phyloP scores from a whole-genome alignment of 345 rosid species.

The Turnera subulata region DNA sequence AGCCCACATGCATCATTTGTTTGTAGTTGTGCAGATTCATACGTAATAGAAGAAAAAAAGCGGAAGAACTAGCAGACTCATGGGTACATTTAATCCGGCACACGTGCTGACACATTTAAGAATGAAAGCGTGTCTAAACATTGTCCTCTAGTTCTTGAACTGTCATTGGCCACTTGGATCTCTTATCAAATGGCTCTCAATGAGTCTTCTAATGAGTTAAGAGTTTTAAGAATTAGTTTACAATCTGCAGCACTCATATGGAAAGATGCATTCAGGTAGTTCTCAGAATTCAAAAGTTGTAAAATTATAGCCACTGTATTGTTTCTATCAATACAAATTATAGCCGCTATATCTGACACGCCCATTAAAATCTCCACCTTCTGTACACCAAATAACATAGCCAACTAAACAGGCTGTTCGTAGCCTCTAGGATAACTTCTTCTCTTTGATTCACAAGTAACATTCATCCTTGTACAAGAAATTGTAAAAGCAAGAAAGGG shows the following conservation, averaged over 20 bases:
- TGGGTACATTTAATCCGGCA: neutral
- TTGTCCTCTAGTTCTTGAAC: neutral
- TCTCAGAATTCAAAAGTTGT: no score
- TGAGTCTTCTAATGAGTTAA: no score
- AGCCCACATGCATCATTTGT: neutral
- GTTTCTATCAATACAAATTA: no score
- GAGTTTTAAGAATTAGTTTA: no score
- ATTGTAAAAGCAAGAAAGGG: neutral
- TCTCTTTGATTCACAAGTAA: neutral
- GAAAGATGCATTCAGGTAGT: neutral
- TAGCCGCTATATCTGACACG: no score
- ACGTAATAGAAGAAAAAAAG: no score
- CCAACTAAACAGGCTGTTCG: neutral
- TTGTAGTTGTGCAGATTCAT: neutral
- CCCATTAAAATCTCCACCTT: no score
- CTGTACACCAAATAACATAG: neutral
- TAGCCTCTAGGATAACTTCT: neutral
- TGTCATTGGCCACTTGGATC: neutral
- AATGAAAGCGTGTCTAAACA: neutral
- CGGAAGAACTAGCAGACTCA: neutral
- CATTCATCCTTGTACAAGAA: neutral
- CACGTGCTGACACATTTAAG: neutral
- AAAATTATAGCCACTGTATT: no score
- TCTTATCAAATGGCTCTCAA: no score
- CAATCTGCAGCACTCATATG: no score